These are phyloP conservation scores for Senecio squalidus DNA, from an alignment of 140 eudicot species.

Conservation along the genomic window DNA sequence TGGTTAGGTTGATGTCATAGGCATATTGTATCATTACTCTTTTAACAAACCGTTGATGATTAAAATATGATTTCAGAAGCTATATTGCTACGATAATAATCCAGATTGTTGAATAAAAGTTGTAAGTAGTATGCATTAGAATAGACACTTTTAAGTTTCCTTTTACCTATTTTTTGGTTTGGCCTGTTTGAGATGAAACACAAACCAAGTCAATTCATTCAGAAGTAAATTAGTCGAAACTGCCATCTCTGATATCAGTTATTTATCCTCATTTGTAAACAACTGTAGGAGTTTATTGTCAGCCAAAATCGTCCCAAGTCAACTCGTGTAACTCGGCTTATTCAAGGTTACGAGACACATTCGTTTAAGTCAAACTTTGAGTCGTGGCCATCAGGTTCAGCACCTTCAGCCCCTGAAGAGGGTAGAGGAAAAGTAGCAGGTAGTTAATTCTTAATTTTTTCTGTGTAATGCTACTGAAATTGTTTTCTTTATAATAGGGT, in stretches of 20 bases:
- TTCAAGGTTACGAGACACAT: constrained; percentile 95
- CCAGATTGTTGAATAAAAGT: background rate
- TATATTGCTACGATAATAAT: background rate
- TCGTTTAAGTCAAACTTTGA: constrained; percentile 95
- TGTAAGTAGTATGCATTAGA: background rate
- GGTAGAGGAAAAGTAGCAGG: constrained; percentile 99
- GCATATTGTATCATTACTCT: no score
- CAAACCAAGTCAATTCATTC: background rate
- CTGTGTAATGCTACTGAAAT: background rate
- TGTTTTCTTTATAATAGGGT: background rate
- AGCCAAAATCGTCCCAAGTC: constrained; percentile 88
- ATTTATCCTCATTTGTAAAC: background rate
- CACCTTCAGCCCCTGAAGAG: constrained; percentile 83
- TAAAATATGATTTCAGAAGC: background rate
- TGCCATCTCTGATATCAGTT: constrained; percentile 3
- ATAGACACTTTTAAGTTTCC: constrained; percentile 4
- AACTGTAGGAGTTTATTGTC: constrained; percentile 56
- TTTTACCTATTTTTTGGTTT: background rate
- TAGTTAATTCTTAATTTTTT: constrained; percentile 21
- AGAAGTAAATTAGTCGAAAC: background rate
- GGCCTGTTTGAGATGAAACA: background rate
- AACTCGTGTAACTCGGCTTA: constrained; percentile 79
- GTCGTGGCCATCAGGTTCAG: constrained; percentile 98
- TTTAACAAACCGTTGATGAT: background rate
- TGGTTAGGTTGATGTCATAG: no score